Base-by-base conservation (phyloP, 2,329 filamentous ascomycete species). In the Colletotrichum caudatum region DNA sequence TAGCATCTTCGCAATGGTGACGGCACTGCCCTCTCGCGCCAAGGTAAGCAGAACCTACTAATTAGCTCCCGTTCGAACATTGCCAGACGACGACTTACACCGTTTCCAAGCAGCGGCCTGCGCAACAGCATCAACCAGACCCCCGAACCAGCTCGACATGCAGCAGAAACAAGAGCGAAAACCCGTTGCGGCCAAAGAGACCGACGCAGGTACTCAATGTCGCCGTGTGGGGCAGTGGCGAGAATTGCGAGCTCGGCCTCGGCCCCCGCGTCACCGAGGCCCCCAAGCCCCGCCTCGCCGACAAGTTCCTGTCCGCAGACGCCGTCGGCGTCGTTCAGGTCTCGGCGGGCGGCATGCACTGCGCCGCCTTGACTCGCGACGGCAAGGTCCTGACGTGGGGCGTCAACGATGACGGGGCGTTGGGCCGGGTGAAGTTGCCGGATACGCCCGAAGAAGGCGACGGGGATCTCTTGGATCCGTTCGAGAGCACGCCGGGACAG, bases 341-440 rank as follows among this genome's bases (percentile, higher is more conserved):
- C 64, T 88, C 89, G 63, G 84, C 87, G 50, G 90, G 90, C 53
- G 89, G 89, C 65, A 91, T 91, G 88, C 90, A 92, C 78, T 86
- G 84, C 64, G 81, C 88, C 64, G 90, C 88, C 4, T 80, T 92
- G 66, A 91, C 90, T 46, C 84, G 88, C 74, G 86, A 91, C 78
- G 90, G 90, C 79, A 85, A 86, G 74, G 87, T 92, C 73, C 80
- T 90, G 59, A 90, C 89, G 29, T 92, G 90, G 90, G 90, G 90
- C 59, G 89, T 91, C 74, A 92, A 92, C 77, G 89, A 92, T 74
- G 87, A 90, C 74, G 87, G 88, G 67, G 89, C 90, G 5, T 84
- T 92, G 57, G 90, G 90, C 20, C 84, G 90, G 75, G 84, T 87
- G 73, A 91, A 75, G 12, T 23, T 69, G 14, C 7, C 69, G 1